Base-by-base conservation (phyloP, 805 yeast genomes). In the Kluyveromyces starmeri region DNA sequence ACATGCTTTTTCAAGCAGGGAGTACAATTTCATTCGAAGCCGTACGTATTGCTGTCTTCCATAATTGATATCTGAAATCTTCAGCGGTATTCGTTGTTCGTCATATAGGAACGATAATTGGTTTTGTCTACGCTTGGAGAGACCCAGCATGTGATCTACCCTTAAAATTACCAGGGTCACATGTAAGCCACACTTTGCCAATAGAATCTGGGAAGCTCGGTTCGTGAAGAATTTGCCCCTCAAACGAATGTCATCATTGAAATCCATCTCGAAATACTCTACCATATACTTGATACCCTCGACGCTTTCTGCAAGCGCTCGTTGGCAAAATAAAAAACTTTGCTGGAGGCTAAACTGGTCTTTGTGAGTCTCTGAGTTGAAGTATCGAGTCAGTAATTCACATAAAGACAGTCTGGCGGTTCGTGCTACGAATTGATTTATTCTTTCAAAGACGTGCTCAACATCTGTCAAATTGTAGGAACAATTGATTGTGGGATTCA, bases 41-140 rank as follows among this genome's bases (percentile, higher is more conserved):
- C n/a, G n/a, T 7, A 30, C 18, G n/a, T 26, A 30, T n/a, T 20
- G 23, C 15, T 20, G 33, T 10, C 26, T n/a, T 19, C 16, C 19
- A 18, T 21, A 13, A 3, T 19, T 22, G n/a, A 15, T 15, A 11
- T 9, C 12, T 13, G n/a, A 21, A 14, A 13, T 12, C 8, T 15
- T 21, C 12, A 19, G 14, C 6, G 18, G 15, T 8, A 26, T 18
- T 9, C 7, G 5, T 13, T 21, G 19, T 12, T 30, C 25, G 17
- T 30, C 33, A 22, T 30, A 30, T 8, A 30, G 33, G 15, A 30
- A 18, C 7, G 32, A 30, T 14, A 21, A 13, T 17, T 30, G 33
- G 18, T 30, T 21, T 3, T n/a, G 15, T 9, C 19, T n/a, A 10
- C 26, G 18, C 23, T 30, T 30, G 10, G 23, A 30, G 16, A 20